Base-by-base conservation (phyloP, 257 asterid species). In the Coffea canephora region DNA sequence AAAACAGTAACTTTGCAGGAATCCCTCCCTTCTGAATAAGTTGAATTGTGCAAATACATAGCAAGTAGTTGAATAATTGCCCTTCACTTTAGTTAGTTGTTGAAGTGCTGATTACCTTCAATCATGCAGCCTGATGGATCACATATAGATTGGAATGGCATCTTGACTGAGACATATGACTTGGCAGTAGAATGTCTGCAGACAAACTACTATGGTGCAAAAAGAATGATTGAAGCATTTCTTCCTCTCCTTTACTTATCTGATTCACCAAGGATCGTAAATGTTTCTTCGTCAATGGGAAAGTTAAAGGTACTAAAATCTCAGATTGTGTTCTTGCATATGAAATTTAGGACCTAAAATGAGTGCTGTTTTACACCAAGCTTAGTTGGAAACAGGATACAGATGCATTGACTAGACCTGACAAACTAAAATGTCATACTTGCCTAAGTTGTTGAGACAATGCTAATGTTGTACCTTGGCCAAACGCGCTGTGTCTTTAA, bases 171-270 rank as follows among this genome's bases (percentile, higher is more conserved):
- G 79, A 81, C 85, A 1, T 77, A 84, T 70, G 90, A 90, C 2
- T 19, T 80, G 67, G 85, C 88, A 39, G 69, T 52, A 61, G 81
- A 88, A 45, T 80, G 94, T 49, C 1, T 92, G 11, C 65, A 88
- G 11, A 89, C 86, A 64, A 89, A 92, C 80, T 91, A 84, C 72
- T 84, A 88, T 13, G 93, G 94, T 52, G 79, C 94, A 34, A 91
- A 87, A 77, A 86, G 77, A 67, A 85, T 79, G 21, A 74, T 76
- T 6, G 89, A 88, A 80, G 89, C 97, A 2, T 78, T 90, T 79
- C 50, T 86, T 71, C 91, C 94, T 49, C 86, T 88, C 3, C 96
- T 92, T 39, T 78, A 66, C 45, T 84, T 83, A n/a, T 92, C 96
- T 67, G 39, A 85, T 18, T 86, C 94, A 4, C 94, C 94, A 3